Base-by-base conservation (phyloP, 2,329 filamentous ascomycete species). In the Colletotrichum sp. region DNA sequence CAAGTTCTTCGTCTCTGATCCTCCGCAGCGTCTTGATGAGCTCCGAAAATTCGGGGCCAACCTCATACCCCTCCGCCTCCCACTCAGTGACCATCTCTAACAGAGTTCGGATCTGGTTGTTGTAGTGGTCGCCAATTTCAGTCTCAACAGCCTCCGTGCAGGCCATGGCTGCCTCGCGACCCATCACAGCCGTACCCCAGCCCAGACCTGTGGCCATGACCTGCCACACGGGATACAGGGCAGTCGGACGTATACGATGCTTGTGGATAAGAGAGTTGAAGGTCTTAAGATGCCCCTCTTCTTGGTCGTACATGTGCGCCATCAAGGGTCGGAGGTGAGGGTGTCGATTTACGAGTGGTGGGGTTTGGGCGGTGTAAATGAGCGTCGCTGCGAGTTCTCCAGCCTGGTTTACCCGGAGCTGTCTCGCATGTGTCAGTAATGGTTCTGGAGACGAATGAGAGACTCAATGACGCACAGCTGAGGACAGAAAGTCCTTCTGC, bases 111-210 rank as follows among this genome's bases (percentile, higher is more conserved):
- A 99, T 95, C 86, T 99, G 97, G 78, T 93, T 92, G 83, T 98
- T 98, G 84, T 99, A 99, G 86, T 99, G 97, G 32, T 92, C 92
- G 4, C 97, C 97, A 77, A 99, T 99, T 87, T 98, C 97, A 8
- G 96, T 99, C 89, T 99, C 97, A 2, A 99, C 96, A 2, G 97
- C 97, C 86, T 99, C 97, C 1, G 97, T 98, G 83, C 97, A 99
- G 15, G 97, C 97, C 97, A 99, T 99, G 43, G 97, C 96, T 3
- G 96, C 96, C 86, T 98, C 96, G 65, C 95, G 91, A 1, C 97
- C 96, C 89, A 99, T 90, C 56, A 97, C 86, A 1, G 94, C 97
- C 0, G 97, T 99, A 6, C 91, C 90, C 96, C 97, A 98, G 22
- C 97, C 97, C 9, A 99, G 86, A 0, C 93, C 91, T 1, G 94